A percentile compares a stretch with the other conserved stretches of the same genome.
Conservation (phyloP, 2,329 filamentous ascomycete species). For the Microthyrium microscopicum region DNA sequence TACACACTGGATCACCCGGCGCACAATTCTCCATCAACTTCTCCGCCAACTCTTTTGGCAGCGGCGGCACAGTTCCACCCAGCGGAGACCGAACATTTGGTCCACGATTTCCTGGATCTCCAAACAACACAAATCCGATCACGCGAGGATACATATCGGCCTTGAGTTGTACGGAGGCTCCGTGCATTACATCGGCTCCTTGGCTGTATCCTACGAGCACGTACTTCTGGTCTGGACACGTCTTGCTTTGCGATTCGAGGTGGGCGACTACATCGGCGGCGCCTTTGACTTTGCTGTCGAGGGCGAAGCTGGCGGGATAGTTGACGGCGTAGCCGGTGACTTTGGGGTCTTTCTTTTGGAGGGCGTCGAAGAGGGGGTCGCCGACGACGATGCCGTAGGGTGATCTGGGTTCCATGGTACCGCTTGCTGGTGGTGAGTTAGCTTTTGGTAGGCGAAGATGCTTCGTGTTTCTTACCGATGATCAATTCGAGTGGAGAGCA, state of each 20-base stretch:
- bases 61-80: constrained; percentile 1
- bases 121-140: constrained; percentile 5
- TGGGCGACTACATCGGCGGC: constrained; percentile 3
- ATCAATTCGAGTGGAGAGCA: constrained; percentile 4
- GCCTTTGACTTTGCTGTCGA: not conserved
- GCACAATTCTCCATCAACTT: constrained; percentile 7
- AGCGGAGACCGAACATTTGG: not conserved
- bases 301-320: constrained; percentile 6
- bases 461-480: constrained; percentile 1
- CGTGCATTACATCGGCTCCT: constrained; percentile 6
- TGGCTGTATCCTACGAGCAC: constrained; percentile 6
- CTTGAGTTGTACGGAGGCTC: not conserved
- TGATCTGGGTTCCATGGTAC: constrained; percentile 3
- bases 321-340: constrained; percentile 4
- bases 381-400: constrained; percentile 6
- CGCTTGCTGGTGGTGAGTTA: constrained; percentile 3
- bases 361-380: constrained; percentile 4
- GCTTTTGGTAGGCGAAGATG: not conserved
- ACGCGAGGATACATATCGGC: constrained; percentile 5
- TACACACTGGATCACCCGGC: constrained; percentile 1
- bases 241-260: constrained; percentile 1
- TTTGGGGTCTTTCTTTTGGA: not conserved
- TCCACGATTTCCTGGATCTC: constrained; percentile 5
- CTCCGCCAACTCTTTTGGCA: constrained; percentile 2
- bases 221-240: constrained; percentile 7